A percentile compares a stretch with the other conserved stretches of the same genome.
Evolutionary conservation across 2,329 filamentous ascomycete species (phyloP).

Genomic region (Paecilomyces variotii): DNA sequence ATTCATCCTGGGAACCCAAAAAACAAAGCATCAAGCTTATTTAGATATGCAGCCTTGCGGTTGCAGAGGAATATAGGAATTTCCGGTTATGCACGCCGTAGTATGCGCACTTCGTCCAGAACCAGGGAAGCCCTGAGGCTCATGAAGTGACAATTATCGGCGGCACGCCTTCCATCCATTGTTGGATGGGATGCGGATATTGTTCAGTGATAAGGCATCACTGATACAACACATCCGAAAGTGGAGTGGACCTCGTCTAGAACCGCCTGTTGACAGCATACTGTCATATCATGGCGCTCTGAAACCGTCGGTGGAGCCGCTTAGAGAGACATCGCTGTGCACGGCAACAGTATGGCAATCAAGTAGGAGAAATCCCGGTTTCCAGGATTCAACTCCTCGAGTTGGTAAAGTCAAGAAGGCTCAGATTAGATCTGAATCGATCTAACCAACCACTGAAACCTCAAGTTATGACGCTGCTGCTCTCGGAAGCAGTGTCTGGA

Average conservation of each 20-base stretch:
- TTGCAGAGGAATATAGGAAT: not conserved
- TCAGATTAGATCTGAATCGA: not conserved
- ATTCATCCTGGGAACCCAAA: not conserved
- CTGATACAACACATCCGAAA: not conserved
- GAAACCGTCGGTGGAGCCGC: not conserved
- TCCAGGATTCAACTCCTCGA: not conserved
- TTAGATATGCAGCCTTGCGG: not conserved
- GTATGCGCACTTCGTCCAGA: not conserved
- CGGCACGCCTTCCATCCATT: not conserved
- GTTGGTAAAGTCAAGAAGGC: not conserved
- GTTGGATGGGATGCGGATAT: not conserved
- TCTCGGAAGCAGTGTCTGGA: constrained; percentile 2
- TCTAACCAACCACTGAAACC: not conserved
- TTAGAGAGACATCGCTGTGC: too few species aligned
- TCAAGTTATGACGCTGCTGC: not conserved
- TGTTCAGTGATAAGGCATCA: not conserved
- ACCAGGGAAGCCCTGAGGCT: not conserved
- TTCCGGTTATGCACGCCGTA: not conserved
- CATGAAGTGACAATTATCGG: not conserved
- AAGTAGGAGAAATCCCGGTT: not conserved
- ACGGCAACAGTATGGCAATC: not conserved
- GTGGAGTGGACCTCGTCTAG: not conserved
- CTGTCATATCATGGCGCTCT: not conserved
- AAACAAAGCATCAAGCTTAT: not conserved
- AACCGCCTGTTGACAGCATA: not conserved